These are phyloP conservation scores for Cercospora berteroae DNA, from an alignment of 2,329 filamentous ascomycete species.

Conservation along the genomic window DNA sequence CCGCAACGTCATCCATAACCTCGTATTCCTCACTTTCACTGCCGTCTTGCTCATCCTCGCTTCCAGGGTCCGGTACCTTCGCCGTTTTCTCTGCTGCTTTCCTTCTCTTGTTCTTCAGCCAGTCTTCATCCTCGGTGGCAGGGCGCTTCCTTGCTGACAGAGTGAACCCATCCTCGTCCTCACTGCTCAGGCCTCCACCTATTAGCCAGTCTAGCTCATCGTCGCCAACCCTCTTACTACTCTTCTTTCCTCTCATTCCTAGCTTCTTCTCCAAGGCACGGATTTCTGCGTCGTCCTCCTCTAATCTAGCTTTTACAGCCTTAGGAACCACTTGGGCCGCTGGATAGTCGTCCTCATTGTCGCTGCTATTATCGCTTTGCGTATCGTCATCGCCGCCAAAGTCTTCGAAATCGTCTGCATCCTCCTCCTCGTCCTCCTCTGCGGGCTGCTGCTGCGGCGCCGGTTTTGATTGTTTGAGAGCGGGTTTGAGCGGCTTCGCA, in stretches of 20 bases:
- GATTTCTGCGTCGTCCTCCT: conserved; percentile 84
- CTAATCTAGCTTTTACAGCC: conserved; percentile 54
- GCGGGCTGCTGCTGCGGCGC: conserved; percentile 3
- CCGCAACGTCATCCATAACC: not conserved
- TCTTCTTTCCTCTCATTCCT: conserved; percentile 75
- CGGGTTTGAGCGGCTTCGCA: not conserved
- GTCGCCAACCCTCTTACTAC: conserved; percentile 68
- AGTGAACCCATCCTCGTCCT: conserved; percentile 44
- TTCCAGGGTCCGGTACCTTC: not conserved
- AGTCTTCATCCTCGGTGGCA: conserved; percentile 57
- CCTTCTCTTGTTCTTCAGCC: conserved; percentile 57
- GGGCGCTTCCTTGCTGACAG: conserved; percentile 54
- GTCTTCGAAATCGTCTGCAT: conserved; percentile 35
- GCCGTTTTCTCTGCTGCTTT: conserved; percentile 47
- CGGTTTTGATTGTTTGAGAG: conserved; percentile 7
- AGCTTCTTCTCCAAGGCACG: conserved; percentile 82
- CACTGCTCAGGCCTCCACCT: conserved; percentile 50
- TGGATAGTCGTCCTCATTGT: conserved; percentile 19
- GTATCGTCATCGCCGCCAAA: conserved; percentile 34
- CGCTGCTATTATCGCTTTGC: not conserved
- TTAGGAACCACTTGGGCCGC: conserved; percentile 17
- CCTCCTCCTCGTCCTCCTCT: conserved; percentile 18
- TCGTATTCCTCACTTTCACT: conserved; percentile 18
- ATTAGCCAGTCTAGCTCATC: conserved; percentile 81
- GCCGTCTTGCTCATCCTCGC: conserved; percentile 20